Evolutionary conservation across 2,329 filamentous ascomycete genomes (phyloP).

Genomic region (Monosporascus sp.): DNA sequence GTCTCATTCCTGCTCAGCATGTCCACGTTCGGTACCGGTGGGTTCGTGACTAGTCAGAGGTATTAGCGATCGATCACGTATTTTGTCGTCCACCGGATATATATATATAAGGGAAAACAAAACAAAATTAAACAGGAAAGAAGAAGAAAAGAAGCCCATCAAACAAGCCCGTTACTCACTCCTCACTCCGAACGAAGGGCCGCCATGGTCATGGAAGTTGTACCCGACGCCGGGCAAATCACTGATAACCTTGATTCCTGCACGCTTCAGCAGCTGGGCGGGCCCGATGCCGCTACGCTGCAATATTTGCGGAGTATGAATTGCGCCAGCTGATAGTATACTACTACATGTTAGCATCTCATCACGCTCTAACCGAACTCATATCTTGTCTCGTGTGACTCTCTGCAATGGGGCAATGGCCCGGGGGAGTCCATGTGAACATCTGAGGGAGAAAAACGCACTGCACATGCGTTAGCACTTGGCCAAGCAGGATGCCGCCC

Average conservation of each 20-base stretch:
- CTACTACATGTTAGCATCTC: neutral
- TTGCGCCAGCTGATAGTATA: neutral
- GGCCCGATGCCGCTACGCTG: neutral
- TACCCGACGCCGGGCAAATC: neutral
- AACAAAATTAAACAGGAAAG: too few relatives aligned
- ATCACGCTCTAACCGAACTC: neutral
- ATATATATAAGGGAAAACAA: too few relatives aligned
- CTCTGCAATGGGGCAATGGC: too few relatives aligned
- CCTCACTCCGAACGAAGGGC: neutral
- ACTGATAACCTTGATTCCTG: neutral
- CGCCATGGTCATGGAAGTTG: neutral
- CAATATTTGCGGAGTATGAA: neutral
- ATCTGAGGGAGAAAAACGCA: neutral
- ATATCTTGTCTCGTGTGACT: too few relatives aligned
- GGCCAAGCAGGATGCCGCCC: neutral
- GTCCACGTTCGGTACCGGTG: neutral
- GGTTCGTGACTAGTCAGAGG: neutral
- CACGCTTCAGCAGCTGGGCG: neutral
- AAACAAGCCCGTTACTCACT: too few relatives aligned
- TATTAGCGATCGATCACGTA: neutral
- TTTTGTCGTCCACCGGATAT: too few relatives aligned
- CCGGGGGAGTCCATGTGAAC: too few relatives aligned
- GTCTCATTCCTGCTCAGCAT: conserved; percentile 22
- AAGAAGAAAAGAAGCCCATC: too few relatives aligned
- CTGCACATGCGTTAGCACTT: neutral